Evolutionary conservation across 352 stramenopile genomes (phyloP), one percentile per base, ranked within the genome.

Genomic region (Peronospora tabacina): DNA sequence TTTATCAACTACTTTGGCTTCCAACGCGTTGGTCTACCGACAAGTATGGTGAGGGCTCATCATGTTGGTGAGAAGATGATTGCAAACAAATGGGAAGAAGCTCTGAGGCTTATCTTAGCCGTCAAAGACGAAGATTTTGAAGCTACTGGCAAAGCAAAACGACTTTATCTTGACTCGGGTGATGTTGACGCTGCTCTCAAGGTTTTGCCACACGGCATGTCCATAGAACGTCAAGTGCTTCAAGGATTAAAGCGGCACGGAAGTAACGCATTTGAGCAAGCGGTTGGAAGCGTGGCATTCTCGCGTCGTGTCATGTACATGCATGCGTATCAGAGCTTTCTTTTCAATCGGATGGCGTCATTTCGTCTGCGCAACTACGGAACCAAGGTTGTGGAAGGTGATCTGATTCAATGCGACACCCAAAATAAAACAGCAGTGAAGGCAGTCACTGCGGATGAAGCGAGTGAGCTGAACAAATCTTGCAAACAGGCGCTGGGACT

Each of bases 1-100:
- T 90, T 88, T 35, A 48, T 72, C n/a, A 89, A 92, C 47, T 92
- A 86, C 63, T 92, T 90, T 62, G 78, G 81, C 8, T 86, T 87
- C 50, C 78, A 92, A 53, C 81, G 78, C 3, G 76, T 92, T 35
- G 78, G 81, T 0, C 44, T 72, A 0, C 75, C 76, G 0, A 56
- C 60, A 0, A 75, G 60, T 9, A n/a, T 38, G 0, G 55, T 89
- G 8, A 70, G 78, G 9, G 59, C 68, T 6, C 68, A 89, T 48
- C 78, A 92, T 39, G 85, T 90, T 35, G 81, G 81, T 11, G 64
- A 85, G 44, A 68, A 76, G 11, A 74, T 89, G 11, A 58, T 87
- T 30, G 75, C 74, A 13, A 55, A 60, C 30, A 70, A 89, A 24
- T 92, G 70, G 67, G 49, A 82, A 44, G 55, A 67, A 8, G 81